Base-by-base conservation (phyloP, 257 asterid genomes). In the Lycium barbarum region DNA sequence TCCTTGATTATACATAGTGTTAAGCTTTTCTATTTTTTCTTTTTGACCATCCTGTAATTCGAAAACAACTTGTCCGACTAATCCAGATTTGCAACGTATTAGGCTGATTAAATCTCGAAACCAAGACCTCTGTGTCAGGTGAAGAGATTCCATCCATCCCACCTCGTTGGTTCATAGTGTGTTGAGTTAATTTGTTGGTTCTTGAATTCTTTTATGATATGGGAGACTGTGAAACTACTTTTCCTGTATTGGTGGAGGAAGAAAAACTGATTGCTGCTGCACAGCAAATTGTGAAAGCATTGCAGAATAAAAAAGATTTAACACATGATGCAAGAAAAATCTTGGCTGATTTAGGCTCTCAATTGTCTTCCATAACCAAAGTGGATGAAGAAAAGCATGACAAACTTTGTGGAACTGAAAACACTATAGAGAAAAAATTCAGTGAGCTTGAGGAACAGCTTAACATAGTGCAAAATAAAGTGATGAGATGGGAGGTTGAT, bases 201-300 rank as follows among this genome's bases (percentile, higher is more conserved):
- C 9, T 49, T 49, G 55, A 11, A 22, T 63, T 26, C 45, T 82
- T 81, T 88, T 68, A 62, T 88, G 86, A 55, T 35, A 91, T 94
- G 98, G 94, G 92, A 68, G 98, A 92, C 82, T 89, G 86, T 85
- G 54, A 85, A 87, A 74, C 85, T 71, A 22, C 86, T 49, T 4
- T 81, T 49, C 84, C 89, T 61, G 85, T 47, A 58, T 87, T 91
- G 92, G 98, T 91, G 92, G 98, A 91, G 82, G 94, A 96, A 71
- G 97, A 92, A 82, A 92, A 88, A 15, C 82, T 94, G 90, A 93
- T 96, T 84, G 95, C 92, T 86, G 95, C 95, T 2, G 94, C 88
- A 8, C 92, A 88, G 88, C 88, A 84, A 20, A 90, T 96, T 38
- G 84, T 91, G 81, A 92, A 87, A 84, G 94, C 96, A 35, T 87